Evolutionary conservation across 228 moss, liverwort and hornwort species (phyloP), one percentile per base, ranked within the genome.

Genomic region (Sphagnum magellanicum): DNA sequence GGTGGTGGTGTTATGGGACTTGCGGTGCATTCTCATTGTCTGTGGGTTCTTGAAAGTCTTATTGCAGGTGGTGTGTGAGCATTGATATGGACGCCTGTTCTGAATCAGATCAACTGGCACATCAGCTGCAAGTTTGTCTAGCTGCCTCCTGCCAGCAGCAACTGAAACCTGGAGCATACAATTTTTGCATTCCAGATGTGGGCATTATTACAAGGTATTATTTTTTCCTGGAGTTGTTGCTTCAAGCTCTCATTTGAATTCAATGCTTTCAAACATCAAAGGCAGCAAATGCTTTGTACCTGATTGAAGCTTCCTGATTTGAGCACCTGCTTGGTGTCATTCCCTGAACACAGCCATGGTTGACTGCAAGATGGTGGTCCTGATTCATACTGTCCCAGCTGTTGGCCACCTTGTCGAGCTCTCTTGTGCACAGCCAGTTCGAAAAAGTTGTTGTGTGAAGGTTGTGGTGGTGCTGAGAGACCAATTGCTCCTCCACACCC

Each of bases 271-370:
- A 32, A 32, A 32, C 32, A 32, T 32, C 32, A 32, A 32, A 32
- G 32, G 32, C 32, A 32, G 32, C 32, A 32, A 32, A 32, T 32
- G 55, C 55, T 55, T 55, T 55, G 9, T 55, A 55, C 55, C 55
- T 55, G 55, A 8, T 55, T 55, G 4, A 32, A 32, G 32, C 32
- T 32, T 32, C 32, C 32, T 2, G 32, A 32, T 1, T 32, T 32
- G 1, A 58, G 63, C 68, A 84, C 84, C 84, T 75, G 70, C 51
- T 66, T 63, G 15, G 32, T 32, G 32, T 46, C 13, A 69, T 60
- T 14, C 65, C 49, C 58, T 61, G n/a, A 61, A 52, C 68, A 49
- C 11, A 75, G 66, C 84, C 80, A 66, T 51, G 71, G 61, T 60
- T 66, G 68, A 58, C 60, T 76, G 59, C 71, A 71, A 6, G 76